phyloP scores from a whole-genome alignment of 805 yeast species.

The Blastobotrys parvus region DNA sequence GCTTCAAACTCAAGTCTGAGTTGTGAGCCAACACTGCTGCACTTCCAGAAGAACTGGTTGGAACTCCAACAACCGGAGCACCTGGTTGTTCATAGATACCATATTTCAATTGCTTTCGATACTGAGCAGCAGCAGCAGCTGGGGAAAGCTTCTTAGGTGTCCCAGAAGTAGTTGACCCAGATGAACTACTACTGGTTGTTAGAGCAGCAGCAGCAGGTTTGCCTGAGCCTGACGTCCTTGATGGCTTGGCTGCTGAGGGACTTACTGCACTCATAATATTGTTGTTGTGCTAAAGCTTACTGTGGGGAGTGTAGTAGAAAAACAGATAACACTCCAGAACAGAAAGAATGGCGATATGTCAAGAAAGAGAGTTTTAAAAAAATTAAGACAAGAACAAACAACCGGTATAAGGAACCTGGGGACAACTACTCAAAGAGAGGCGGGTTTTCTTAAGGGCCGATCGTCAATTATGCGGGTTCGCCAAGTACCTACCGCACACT shows the following conservation, averaged over 20 bases:
- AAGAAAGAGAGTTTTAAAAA: background rate
- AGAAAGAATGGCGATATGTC: background rate
- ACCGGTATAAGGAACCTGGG: background rate
- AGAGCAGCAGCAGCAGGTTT: too few species aligned
- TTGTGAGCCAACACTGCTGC: conserved; percentile 29
- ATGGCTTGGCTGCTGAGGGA: too few species aligned
- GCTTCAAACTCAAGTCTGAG: conserved; percentile 26
- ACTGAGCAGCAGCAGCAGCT: conserved; percentile 28
- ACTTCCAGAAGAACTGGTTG: conserved; percentile 21
- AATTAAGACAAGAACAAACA: background rate
- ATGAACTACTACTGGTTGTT: too few species aligned
- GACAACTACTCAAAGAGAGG: too few species aligned
- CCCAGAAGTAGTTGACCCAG: too few species aligned
- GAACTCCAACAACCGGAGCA: conserved; percentile 31
- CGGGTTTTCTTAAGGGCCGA: too few species aligned
- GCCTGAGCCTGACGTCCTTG: too few species aligned
- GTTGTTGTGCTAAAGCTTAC: too few species aligned
- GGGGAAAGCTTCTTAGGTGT: conserved; percentile 1
- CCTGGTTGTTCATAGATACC: conserved; percentile 30
- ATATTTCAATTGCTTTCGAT: conserved; percentile 26
- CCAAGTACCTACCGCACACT: too few species aligned
- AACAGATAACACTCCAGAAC: background rate
- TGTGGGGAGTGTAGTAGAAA: background rate
- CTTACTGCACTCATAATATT: too few species aligned
- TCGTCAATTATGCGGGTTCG: too few species aligned